Percentiles rank a stretch among this genome's conserved stretches.
Evolutionary conservation across 1,284 basidiomycete genomes (phyloP).

Genomic region (Malassezia obtusa): DNA sequence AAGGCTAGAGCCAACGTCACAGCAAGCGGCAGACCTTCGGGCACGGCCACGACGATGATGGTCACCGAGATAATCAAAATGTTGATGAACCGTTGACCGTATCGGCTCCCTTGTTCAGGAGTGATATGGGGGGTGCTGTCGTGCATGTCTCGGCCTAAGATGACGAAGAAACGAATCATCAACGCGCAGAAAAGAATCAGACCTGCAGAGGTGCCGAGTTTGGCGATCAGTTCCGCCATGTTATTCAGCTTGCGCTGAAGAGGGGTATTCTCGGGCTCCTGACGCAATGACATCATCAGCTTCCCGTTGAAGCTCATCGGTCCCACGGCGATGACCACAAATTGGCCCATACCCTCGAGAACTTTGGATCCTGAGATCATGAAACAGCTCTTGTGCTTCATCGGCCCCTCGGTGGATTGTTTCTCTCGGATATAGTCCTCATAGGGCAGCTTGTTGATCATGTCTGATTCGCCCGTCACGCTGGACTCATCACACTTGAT

Average conservation of each 20-base stretch:
- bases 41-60: conserved; percentile 88
- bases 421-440: conserved; percentile 58
- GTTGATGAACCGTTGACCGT: conserved; percentile 82
- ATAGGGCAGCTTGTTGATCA: conserved; percentile 78
- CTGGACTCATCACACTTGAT: conserved; percentile 93
- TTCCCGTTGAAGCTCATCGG: conserved; percentile 86
- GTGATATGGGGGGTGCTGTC: conserved; percentile 51
- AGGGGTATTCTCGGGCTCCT: conserved; percentile 65
- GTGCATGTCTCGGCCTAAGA: conserved; percentile 52
- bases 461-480: conserved; percentile 90
- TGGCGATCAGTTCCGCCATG: conserved; percentile 87
- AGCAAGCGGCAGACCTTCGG: conserved; percentile 89
- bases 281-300: conserved; percentile 56
- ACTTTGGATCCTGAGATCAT: conserved; percentile 88
- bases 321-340: conserved; percentile 85
- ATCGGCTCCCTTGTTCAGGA: conserved; percentile 56
- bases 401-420: conserved; percentile 29
- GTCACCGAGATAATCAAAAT: conserved; percentile 93
- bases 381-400: conserved; percentile 76
- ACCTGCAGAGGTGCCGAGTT: conserved; percentile 73
- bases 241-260: conserved; percentile 85
- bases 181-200: conserved; percentile 69
- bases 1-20: conserved; percentile 93
- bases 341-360: conserved; percentile 83
- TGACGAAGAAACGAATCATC: conserved; percentile 89